Percentiles rank a stretch among this genome's conserved stretches.
These are phyloP conservation scores for Yamadazyma epiphylla DNA, from an alignment of 1,139 yeast genomes.

Conservation along the genomic window DNA sequence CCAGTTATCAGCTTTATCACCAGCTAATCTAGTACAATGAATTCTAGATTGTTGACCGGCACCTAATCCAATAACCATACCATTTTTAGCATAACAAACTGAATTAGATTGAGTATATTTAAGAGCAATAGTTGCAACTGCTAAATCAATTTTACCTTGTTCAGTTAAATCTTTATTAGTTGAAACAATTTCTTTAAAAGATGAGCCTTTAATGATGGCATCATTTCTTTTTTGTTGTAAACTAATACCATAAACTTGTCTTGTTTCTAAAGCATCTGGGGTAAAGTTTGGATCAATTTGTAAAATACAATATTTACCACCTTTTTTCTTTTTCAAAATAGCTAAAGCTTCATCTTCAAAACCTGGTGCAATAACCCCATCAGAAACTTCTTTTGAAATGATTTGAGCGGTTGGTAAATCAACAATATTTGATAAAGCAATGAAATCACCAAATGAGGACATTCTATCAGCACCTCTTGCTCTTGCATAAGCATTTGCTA, in stretches of 20 bases:
- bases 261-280: constrained; percentile 78
- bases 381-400: constrained; percentile 95
- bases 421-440: constrained; percentile 93
- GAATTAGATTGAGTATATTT: constrained; percentile 98
- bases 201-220: constrained; percentile 81
- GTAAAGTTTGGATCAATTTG: constrained; percentile 93
- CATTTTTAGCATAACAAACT: constrained; percentile 96
- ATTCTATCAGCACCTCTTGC: constrained; percentile 99
- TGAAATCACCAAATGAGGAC: constrained; percentile 98
- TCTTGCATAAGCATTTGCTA: constrained; percentile 97
- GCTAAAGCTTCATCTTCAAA: constrained; percentile 89
- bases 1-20: constrained; percentile 99
- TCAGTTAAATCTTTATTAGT: constrained; percentile 82
- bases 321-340: constrained; percentile 85
- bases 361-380: constrained; percentile 98
- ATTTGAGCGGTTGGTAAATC: constrained; percentile 96
- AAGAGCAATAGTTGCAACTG: constrained; percentile 94
- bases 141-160: constrained; percentile 88
- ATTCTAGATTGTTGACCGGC: constrained; percentile 99
- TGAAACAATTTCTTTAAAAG: constrained; percentile 90
- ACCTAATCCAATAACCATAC: constrained; percentile 98
- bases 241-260: constrained; percentile 94
- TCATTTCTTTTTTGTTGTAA: constrained; percentile 97
- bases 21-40: constrained; percentile 98
- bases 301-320: constrained; percentile 93